Evolutionary conservation across 2,329 filamentous ascomycete genomes (phyloP), one percentile per base, ranked within the genome.

Genomic region (Fusarium paranaense): DNA sequence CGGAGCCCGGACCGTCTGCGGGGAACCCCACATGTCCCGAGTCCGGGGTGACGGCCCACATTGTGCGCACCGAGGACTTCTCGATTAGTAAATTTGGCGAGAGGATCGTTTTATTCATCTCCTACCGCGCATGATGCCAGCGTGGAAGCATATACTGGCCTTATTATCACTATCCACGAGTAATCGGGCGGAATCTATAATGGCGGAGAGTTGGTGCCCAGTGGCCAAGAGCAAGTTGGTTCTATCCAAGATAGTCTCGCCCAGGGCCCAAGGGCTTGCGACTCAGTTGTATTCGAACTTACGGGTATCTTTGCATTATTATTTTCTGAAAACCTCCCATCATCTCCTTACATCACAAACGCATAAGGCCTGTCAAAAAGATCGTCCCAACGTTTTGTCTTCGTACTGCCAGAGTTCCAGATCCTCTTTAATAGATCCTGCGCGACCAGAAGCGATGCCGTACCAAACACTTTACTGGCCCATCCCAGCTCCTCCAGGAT

Each of bases 381-480:
- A n/a, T 32, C 40, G 1, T 13, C 37, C 38, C 47, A 25, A 6
- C 4, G 35, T 8, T 20, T 22, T 2, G 3, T 27, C 5, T 13
- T 35, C 1, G 9, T 22, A 11, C 14, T 30, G 2, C 20, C 22
- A 27, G 65, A 54, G 16, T 8, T 6, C 77, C 77, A 78, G 16
- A 75, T 69, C 30, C 61, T 27, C 37, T 66, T 66, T 16, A 78
- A 35, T 22, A 78, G 40, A 18, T 50, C 61, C 56, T 42, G 70
- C 13, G 72, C 77, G 11, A 78, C 69, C 22, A 76, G 11, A 5
- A 75, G 70, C 20, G 74, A 66, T 11, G 76, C 71, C 1, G 54
- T 72, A 14, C 78, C 78, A 27, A 76, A 42, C 3, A 72, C 63
- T 6, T 72, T 69, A 20, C 72, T 70, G 33, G 75, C 65, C 65